Evolutionary conservation across 2,329 filamentous ascomycete species (phyloP), one percentile per base, ranked within the genome.

Genomic region (Sporothrix inflata): DNA sequence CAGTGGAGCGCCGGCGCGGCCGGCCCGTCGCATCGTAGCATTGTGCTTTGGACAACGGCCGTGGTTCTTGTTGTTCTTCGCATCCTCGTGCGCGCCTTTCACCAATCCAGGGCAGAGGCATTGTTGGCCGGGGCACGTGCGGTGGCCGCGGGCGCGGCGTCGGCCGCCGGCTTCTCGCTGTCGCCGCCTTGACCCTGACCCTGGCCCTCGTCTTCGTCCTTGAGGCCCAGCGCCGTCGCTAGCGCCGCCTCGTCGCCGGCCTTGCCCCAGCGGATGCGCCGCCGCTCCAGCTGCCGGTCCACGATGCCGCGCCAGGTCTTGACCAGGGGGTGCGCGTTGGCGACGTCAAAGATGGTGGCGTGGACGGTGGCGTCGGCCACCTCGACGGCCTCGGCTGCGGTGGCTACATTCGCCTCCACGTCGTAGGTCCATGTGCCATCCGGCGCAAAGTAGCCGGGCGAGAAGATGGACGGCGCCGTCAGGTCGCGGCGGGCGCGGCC

Each of bases 361-460:
- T 76, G 79, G 7, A 78, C 80, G 19, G 78, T 78, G 66, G 1
- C 68, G 75, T 61, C 55, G 30, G 6, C 69, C n/a, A 19, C 73
- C 45, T 12, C 78, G 76, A 4, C 82, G 81, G 24, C 81, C 1
- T 53, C 77, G 8, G 60, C 38, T 3, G 60, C 7, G 5, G 78
- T 80, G 14, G 78, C 78, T 66, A 1, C 68, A 74, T 3, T 67
- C 14, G n/a, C 80, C 1, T 66, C 78, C 40, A 92, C 86, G 0
- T 86, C 82, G 79, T 87, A 95, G 76, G 82, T 89, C 91, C 91
- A 94, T 51, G 90, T 88, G 0, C 92, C 92, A 77, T 93, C 91
- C 12, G 86, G 82, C 3, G 87, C 87, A 84, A 92, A 93, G 80
- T 87, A 94, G n/a, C 88, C 84, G 24, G 82, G 78, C 1, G 85